Base-by-base conservation (phyloP, 257 asterid species). In the Cynanchum wilfordii region DNA sequence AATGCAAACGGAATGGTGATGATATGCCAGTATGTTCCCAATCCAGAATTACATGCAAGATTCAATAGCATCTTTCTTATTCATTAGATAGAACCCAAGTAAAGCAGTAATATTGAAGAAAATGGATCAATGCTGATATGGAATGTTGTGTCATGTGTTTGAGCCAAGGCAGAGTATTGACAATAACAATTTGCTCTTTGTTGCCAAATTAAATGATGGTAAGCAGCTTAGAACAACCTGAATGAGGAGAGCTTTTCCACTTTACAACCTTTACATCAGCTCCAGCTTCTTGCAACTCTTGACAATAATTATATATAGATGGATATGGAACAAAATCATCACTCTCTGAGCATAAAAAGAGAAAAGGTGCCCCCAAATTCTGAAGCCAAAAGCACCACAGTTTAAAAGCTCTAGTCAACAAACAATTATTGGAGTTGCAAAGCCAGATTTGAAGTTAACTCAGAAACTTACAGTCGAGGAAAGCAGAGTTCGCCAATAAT, bases 401-500 rank as follows among this genome's bases (percentile, higher is more conserved):
- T 42, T 57, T 57, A 74, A 49, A 69, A 71, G 72, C 73, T 75
- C 67, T 71, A 50, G 71, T 69, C 45, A 72, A 62, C 45, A 25
- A 56, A 73, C 49, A 72, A 73, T 42, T 68, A 24, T 33, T 38
- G 66, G 67, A 24, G 51, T 29, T 70, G 57, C 42, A 24, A 62
- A 59, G 56, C 20, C 25, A 65, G 57, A n/a, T 69, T 27, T 68
- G 69, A 38, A 56, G 60, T 27, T 55, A 71, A 50, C 62, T 36
- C 59, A 22, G 73, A 72, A 77, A 86, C 96, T 86, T 83, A 93
- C 98, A 47, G 89, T 87, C 62, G 98, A 87, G 15, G 91, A 84
- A 84, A 82, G 89, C 50, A 93, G 92, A 66, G 95, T 86, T 77
- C 81, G 89, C 96, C 92, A 93, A 86, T 88, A 89, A 51, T 89